Evolutionary conservation across 345 rosid species (phyloP).

Genomic region (Anastatica hierochuntica): DNA sequence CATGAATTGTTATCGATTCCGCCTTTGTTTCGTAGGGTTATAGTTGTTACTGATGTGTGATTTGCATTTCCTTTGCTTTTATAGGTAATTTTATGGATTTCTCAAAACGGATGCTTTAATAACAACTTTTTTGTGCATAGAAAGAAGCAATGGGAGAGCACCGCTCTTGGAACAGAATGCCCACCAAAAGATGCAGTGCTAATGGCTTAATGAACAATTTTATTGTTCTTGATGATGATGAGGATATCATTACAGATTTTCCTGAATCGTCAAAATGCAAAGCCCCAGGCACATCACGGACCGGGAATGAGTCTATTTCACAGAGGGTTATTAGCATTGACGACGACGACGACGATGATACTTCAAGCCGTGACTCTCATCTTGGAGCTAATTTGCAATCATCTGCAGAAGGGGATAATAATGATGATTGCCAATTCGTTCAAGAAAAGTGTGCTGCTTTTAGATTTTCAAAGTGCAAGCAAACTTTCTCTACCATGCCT

Average conservation of each 20-base stretch:
- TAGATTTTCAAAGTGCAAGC: conserved; percentile 36
- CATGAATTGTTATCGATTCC: no score
- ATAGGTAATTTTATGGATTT: no score
- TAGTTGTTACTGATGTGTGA: no score
- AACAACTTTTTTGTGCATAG: no score
- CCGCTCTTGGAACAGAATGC: conserved; percentile 33
- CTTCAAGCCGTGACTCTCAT: conserved; percentile 1
- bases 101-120: no score
- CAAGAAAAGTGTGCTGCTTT: conserved; percentile 31
- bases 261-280: conserved; percentile 40
- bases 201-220: conserved; percentile 35
- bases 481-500: conserved; percentile 16
- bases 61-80: no score
- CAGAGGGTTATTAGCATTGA: conserved; percentile 50
- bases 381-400: conserved; percentile 6
- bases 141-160: conserved; percentile 33
- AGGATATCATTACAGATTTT: conserved; percentile 50
- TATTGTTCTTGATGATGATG: conserved; percentile 58
- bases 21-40: no score
- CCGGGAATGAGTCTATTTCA: conserved; percentile 26
- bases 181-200: conserved; percentile 22
- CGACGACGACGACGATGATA: conserved; percentile 32
- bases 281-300: conserved; percentile 26
- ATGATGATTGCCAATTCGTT: conserved; percentile 39
- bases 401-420: conserved; percentile 23